phyloP scores from a whole-genome alignment of 116 monocot genomes.

The Iris pallida region DNA sequence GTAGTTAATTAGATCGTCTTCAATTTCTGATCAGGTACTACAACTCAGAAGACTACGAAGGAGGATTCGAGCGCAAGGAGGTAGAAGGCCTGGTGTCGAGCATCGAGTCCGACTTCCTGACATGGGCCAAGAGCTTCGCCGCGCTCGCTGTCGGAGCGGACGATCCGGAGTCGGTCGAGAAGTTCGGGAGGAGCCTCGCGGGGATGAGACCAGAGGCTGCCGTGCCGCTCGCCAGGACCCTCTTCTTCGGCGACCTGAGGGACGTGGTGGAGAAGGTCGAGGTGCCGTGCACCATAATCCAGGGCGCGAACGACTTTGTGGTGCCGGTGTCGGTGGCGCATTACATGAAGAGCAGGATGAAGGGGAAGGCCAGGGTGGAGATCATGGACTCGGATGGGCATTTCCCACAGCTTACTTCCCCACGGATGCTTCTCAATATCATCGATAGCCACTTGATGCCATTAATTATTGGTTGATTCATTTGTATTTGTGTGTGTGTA shows the following conservation, averaged over 20 bases:
- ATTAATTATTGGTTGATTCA: not conserved
- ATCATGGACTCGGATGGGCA: slow-evolving; percentile 48
- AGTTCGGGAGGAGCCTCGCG: slow-evolving; percentile 19
- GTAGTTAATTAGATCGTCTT: no score
- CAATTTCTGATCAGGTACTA: no score
- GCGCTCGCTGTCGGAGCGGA: slow-evolving; percentile 16
- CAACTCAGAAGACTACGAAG: slow-evolving; percentile 56
- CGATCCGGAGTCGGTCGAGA: slow-evolving; percentile 21
- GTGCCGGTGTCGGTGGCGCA: slow-evolving; percentile 42
- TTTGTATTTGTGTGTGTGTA: no score
- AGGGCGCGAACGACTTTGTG: slow-evolving; percentile 33
- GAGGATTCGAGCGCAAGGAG: slow-evolving; percentile 45
- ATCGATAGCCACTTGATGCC: slow-evolving; percentile 24
- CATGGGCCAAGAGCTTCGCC: slow-evolving; percentile 41
- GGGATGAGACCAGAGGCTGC: slow-evolving; percentile 55
- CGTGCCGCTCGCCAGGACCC: slow-evolving; percentile 22
- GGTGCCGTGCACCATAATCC: slow-evolving; percentile 48
- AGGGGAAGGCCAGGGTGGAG: slow-evolving; percentile 28
- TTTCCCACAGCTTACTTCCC: slow-evolving; percentile 57
- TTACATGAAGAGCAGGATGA: slow-evolving; percentile 56
- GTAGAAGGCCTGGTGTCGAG: slow-evolving; percentile 33
- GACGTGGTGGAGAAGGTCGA: slow-evolving; percentile 25
- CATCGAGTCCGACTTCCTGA: slow-evolving; percentile 38
- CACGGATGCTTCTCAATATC: slow-evolving; percentile 16
- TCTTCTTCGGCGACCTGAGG: slow-evolving; percentile 51